phyloP scores from a whole-genome alignment of 2,329 filamentous ascomycete species.

The Atkinsonella texensis region DNA sequence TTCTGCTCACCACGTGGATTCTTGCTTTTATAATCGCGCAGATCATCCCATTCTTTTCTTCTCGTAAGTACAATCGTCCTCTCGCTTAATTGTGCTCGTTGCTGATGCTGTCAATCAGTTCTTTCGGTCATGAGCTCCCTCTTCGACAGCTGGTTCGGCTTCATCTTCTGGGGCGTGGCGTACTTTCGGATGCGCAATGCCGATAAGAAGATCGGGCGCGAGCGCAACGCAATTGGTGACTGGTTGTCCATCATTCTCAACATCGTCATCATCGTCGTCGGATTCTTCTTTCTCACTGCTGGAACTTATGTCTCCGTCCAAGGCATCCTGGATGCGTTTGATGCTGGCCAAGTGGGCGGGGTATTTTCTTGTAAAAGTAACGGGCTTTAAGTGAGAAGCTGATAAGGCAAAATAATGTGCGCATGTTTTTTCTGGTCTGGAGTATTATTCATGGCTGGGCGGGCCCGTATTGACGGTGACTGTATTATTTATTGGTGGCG shows the following conservation, averaged over 20 bases:
- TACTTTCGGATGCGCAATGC: conserved; percentile 65
- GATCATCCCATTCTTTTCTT: conserved; percentile 87
- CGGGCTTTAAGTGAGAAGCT: conserved; percentile 34
- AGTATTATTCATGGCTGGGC: neutral
- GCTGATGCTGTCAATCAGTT: conserved; percentile 18
- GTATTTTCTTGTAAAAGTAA: conserved; percentile 66
- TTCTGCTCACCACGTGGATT: conserved; percentile 63
- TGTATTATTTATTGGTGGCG: neutral
- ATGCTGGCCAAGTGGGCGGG: conserved; percentile 48
- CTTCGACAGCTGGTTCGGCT: conserved; percentile 88
- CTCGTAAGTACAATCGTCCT: conserved; percentile 32
- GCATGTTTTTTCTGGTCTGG: neutral
- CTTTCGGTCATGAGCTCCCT: conserved; percentile 72
- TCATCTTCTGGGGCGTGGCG: conserved; percentile 86
- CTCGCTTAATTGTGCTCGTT: neutral
- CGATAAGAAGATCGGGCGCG: conserved; percentile 42
- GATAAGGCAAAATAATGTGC: neutral
- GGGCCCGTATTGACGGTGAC: no score
- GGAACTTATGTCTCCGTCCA: conserved; percentile 74
- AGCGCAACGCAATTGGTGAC: conserved; percentile 37
- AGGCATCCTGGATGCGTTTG: conserved; percentile 63
- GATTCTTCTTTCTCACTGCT: conserved; percentile 67
- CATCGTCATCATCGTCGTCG: conserved; percentile 57
- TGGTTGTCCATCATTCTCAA: conserved; percentile 53
- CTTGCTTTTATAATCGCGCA: conserved; percentile 85